phyloP scores from a whole-genome alignment of 805 yeast genomes.

The Spathaspora sp. region DNA sequence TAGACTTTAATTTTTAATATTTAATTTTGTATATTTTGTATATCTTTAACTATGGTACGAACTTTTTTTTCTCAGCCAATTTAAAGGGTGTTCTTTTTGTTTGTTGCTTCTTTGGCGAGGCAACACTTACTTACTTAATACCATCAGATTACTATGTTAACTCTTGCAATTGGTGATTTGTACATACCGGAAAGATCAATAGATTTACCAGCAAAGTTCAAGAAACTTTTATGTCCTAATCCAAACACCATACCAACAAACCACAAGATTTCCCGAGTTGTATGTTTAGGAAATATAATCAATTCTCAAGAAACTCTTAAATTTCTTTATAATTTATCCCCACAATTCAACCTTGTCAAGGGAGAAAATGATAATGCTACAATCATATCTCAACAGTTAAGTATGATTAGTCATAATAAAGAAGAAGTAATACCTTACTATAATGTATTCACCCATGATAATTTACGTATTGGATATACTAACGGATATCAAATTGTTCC shows the following conservation, averaged over 20 bases:
- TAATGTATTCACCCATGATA: conserved; percentile 63
- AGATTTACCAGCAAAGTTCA: conserved; percentile 60
- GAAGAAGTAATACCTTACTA: conserved; percentile 50
- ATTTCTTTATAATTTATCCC: conserved; percentile 64
- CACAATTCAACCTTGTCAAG: conserved; percentile 69
- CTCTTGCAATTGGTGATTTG: conserved; percentile 81
- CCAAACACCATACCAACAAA: conserved; percentile 33
- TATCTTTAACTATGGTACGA: too few species aligned
- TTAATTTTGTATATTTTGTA: background rate
- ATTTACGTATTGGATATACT: conserved; percentile 76
- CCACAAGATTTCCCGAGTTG: conserved; percentile 76
- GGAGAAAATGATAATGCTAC: conserved; percentile 73
- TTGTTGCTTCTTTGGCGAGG: background rate
- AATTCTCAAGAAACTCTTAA: conserved; percentile 59
- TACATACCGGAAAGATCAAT: conserved; percentile 85
- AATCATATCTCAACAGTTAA: conserved; percentile 30
- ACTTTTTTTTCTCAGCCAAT: too few species aligned
- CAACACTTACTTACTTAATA: background rate
- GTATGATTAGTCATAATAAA: conserved; percentile 12
- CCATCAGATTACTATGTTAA: conserved; percentile 23
- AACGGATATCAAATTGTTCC: conserved; percentile 86
- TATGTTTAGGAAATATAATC: conserved; percentile 81
- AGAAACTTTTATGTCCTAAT: conserved; percentile 71
- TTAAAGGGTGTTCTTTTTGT: background rate
- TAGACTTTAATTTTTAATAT: conserved; percentile 8